phyloP scores from a whole-genome alignment of 495 filamentous ascomycete species.

The Neurospora hispaniola region DNA sequence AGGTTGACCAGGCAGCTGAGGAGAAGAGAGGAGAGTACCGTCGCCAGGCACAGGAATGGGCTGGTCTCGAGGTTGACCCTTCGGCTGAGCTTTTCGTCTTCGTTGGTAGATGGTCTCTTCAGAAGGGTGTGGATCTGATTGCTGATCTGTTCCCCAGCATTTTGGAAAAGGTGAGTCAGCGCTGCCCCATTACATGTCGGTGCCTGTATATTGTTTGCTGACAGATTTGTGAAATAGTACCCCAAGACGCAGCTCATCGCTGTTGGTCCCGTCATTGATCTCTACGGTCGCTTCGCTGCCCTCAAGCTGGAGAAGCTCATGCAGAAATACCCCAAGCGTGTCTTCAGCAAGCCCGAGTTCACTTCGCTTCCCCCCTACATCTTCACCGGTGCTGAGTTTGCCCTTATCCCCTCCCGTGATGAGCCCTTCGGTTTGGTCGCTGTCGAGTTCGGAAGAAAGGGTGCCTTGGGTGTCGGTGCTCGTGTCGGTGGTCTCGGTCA shows the following conservation, averaged over 20 bases:
- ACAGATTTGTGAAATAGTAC: conserved; percentile 15
- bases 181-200: neutral
- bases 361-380: conserved; percentile 64
- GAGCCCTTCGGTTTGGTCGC: conserved; percentile 77
- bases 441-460: conserved; percentile 71
- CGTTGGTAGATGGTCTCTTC: conserved; percentile 69
- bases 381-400: conserved; percentile 71
- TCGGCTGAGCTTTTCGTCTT: conserved; percentile 68
- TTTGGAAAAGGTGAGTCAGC: conserved; percentile 38
- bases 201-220: neutral
- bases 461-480: conserved; percentile 64
- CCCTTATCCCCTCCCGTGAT: conserved; percentile 67
- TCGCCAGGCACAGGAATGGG: conserved; percentile 69
- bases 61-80: conserved; percentile 53
- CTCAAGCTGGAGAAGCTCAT: conserved; percentile 63
- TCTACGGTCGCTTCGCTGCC: conserved; percentile 70
- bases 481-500: conserved; percentile 59
- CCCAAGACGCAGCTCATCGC: conserved; percentile 59
- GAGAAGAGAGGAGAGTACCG: conserved; percentile 44
- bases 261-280: conserved; percentile 64
- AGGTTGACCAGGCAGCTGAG: conserved; percentile 50
- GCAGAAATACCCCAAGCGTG: conserved; percentile 64
- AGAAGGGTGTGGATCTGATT: conserved; percentile 71
- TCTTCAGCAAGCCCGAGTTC: conserved; percentile 69
- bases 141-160: conserved; percentile 66